Percentiles rank a stretch among this genome's conserved stretches.
These are phyloP conservation scores for Spatholobus suberectus DNA, from an alignment of 306 rosid genomes.

Conservation along the genomic window DNA sequence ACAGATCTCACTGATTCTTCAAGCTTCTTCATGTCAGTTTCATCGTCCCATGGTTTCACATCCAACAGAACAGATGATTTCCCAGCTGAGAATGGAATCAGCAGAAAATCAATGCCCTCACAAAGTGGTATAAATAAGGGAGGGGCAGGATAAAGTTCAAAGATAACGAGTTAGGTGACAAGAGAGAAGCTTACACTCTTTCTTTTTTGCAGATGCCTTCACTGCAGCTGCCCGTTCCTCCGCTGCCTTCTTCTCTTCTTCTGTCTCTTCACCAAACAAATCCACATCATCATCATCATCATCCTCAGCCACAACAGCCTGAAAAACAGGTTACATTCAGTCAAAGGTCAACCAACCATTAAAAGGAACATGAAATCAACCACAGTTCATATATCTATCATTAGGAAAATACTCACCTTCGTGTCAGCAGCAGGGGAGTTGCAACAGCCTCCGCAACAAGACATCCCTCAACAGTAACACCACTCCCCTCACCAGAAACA, in stretches of 20 bases:
- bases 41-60: constrained; percentile 99
- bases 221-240: constrained; percentile 89
- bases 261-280: constrained; percentile 97
- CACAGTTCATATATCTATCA: neutral
- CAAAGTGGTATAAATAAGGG: neutral
- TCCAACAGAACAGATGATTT: constrained; percentile 95
- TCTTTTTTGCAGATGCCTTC: constrained; percentile 88
- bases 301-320: constrained; percentile 85
- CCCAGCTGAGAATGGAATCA: constrained; percentile 62
- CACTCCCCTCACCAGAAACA: constrained; percentile 85
- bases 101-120: neutral
- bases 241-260: constrained; percentile 97
- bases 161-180: neutral
- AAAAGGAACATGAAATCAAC: neutral
- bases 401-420: constrained; percentile 55
- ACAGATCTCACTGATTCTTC: constrained; percentile 93
- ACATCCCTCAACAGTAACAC: constrained; percentile 69
- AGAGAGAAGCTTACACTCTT: constrained; percentile 67
- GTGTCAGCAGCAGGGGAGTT: constrained; percentile 86
- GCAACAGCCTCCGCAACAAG: constrained; percentile 65
- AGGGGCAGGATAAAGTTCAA: neutral
- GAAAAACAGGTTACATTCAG: constrained; percentile 22
- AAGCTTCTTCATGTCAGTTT: constrained; percentile 95
- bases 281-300: constrained; percentile 93
- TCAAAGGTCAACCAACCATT: neutral